A percentile compares a stretch with the other conserved stretches of the same genome.
Evolutionary conservation across 148 eudicot genomes (phyloP).

Genomic region (Spergularia marina): DNA sequence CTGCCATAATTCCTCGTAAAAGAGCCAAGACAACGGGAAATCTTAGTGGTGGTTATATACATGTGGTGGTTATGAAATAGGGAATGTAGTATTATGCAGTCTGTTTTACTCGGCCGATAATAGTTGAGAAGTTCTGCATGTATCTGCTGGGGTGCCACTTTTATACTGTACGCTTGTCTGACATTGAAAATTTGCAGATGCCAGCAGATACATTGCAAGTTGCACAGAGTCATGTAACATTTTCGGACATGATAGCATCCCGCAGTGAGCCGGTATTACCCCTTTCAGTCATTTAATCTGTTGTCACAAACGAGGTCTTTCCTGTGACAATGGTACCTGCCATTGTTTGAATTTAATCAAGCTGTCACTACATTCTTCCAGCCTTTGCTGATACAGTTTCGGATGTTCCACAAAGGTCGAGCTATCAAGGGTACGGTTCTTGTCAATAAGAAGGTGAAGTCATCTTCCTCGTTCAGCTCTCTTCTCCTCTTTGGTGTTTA

Average conservation of each 20-base stretch:
- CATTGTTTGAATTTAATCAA: too few relatives aligned
- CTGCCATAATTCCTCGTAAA: too few relatives aligned
- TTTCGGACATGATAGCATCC: conserved; percentile 19
- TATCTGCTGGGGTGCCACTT: not conserved
- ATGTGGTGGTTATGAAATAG: too few relatives aligned
- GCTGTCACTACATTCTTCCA: conserved; percentile 18
- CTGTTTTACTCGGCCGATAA: too few relatives aligned
- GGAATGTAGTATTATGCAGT: too few relatives aligned
- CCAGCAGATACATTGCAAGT: conserved; percentile 21
- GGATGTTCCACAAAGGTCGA: conserved; percentile 61
- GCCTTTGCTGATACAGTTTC: conserved; percentile 89
- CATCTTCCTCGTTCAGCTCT: not conserved
- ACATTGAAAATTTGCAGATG: conserved; percentile 20
- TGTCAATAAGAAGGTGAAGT: conserved; percentile 59
- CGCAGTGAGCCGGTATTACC: conserved; percentile 44
- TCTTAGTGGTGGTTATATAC: too few relatives aligned
- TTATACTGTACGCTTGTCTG: not conserved
- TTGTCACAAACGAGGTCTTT: not conserved
- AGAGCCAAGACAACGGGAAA: too few relatives aligned
- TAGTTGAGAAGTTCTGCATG: too few relatives aligned
- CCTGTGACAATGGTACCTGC: not conserved
- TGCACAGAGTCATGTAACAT: conserved; percentile 17
- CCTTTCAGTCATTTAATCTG: too few relatives aligned
- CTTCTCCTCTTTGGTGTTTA: not conserved
- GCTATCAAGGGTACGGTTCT: conserved; percentile 97